phyloP scores from a whole-genome alignment of 805 yeast species.

The Barnettozyma populi region DNA sequence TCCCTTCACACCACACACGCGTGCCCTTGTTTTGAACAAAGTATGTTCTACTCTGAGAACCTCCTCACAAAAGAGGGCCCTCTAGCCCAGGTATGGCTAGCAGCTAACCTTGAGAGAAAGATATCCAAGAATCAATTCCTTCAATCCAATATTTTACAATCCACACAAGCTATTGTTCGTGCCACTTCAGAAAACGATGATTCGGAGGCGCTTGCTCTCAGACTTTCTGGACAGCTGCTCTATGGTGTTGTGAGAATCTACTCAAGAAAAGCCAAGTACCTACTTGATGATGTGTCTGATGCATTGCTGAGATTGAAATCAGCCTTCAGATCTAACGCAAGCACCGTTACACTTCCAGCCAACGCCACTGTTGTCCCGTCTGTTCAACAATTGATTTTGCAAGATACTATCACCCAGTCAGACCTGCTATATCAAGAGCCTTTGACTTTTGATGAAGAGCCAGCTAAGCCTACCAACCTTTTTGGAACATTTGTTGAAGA shows the following conservation, averaged over 20 bases:
- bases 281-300: constrained; percentile 79
- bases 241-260: constrained; percentile 86
- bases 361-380: constrained; percentile 57
- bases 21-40: not conserved
- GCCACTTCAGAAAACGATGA: constrained; percentile 30
- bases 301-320: constrained; percentile 66
- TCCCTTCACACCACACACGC: not conserved
- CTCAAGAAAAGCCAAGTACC: constrained; percentile 75
- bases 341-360: constrained; percentile 51
- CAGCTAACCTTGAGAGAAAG: constrained; percentile 80
- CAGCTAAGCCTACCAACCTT: constrained; percentile 14
- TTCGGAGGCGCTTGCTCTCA: constrained; percentile 61
- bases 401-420: constrained; percentile 73
- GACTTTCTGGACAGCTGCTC: constrained; percentile 80
- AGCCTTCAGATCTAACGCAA: constrained; percentile 44
- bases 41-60: constrained; percentile 46
- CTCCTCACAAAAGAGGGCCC: constrained; percentile 71
- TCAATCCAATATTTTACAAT: constrained; percentile 63
- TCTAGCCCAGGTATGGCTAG: constrained; percentile 86
- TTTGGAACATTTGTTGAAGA: constrained; percentile 13
- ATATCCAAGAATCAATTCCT: constrained; percentile 67
- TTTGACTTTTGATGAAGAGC: constrained; percentile 28
- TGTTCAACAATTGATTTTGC: constrained; percentile 54
- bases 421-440: constrained; percentile 70
- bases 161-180: constrained; percentile 58